Percentiles rank a stretch among this genome's conserved stretches.
Conservation (phyloP, 208 protist species). For the Crithidia bombi region DNA sequence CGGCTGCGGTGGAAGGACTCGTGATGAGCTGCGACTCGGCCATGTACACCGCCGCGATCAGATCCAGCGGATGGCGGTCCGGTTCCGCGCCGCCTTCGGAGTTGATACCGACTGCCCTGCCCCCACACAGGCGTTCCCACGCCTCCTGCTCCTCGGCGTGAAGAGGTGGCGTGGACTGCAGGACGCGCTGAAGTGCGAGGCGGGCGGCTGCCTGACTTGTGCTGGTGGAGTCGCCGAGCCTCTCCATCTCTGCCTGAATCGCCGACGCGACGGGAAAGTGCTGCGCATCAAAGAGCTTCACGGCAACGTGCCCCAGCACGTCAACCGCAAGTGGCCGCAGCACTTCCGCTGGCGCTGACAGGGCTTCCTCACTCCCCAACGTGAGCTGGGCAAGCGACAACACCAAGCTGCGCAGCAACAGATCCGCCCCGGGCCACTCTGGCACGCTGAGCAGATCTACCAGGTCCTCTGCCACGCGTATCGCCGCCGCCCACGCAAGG, state of each 20-base stretch:
- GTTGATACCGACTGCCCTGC: background rate
- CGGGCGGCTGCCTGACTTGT: constrained; percentile 2
- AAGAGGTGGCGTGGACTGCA: background rate
- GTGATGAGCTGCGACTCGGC: constrained; percentile 36
- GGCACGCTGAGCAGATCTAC: constrained; percentile 67
- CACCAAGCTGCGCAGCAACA: constrained; percentile 64
- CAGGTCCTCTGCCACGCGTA: constrained; percentile 76
- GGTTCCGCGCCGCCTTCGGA: background rate
- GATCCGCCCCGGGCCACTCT: constrained; percentile 78
- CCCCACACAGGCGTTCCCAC: constrained; percentile 22
- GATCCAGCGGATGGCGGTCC: background rate
- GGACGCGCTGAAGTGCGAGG: constrained; percentile 12
- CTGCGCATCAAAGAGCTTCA: constrained; percentile 48
- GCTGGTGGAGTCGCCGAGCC: constrained; percentile 10
- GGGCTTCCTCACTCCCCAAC: constrained; percentile 22
- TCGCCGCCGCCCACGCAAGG: constrained; percentile 31
- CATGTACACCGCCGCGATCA: constrained; percentile 40
- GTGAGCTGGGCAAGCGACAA: constrained; percentile 43
- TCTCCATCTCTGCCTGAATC: constrained; percentile 28
- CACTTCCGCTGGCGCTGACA: constrained; percentile 21
- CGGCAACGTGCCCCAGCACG: constrained; percentile 61
- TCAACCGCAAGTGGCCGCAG: constrained; percentile 63
- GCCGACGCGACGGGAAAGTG: constrained; percentile 25
- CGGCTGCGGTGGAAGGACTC: constrained; percentile 23
- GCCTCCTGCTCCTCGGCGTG: constrained; percentile 13